These are phyloP conservation scores for Cytospora piceae DNA, from an alignment of 2,329 filamentous ascomycete genomes.

Conservation along the genomic window DNA sequence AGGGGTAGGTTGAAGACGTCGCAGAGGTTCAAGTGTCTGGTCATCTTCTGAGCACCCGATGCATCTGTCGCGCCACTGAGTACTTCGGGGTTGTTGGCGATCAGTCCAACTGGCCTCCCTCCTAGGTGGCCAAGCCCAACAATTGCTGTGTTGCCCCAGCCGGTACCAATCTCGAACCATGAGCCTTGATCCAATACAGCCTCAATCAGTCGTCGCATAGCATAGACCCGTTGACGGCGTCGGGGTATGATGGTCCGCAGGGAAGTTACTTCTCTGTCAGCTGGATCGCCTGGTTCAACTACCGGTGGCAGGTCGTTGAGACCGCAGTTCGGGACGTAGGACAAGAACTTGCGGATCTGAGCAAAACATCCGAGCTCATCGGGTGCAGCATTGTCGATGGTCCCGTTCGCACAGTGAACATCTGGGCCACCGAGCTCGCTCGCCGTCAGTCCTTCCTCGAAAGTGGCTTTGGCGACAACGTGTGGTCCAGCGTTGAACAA, in stretches of 20 bases:
- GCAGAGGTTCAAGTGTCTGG: slow-evolving; percentile 63
- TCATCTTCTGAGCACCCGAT: slow-evolving; percentile 63
- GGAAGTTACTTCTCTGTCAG: slow-evolving; percentile 50
- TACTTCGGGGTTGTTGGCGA: slow-evolving; percentile 64
- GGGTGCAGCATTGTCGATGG: slow-evolving; percentile 65
- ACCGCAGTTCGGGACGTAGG: slow-evolving; percentile 62
- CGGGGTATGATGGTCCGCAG: slow-evolving; percentile 62
- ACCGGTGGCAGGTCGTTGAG: slow-evolving; percentile 55
- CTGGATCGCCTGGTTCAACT: slow-evolving; percentile 50
- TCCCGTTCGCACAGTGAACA: slow-evolving; percentile 68
- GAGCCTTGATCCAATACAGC: slow-evolving; percentile 58
- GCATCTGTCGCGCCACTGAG: slow-evolving; percentile 65
- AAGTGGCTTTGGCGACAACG: slow-evolving; percentile 65
- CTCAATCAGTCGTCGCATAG: slow-evolving; percentile 59
- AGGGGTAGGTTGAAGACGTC: slow-evolving; percentile 69
- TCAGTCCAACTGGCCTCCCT: slow-evolving; percentile 61
- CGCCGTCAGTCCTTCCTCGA: slow-evolving; percentile 64
- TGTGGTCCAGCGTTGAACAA: slow-evolving; percentile 68
- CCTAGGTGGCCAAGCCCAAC: slow-evolving; percentile 61
- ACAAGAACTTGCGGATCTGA: slow-evolving; percentile 60
- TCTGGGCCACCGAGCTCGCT: slow-evolving; percentile 62
- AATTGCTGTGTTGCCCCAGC: slow-evolving; percentile 67
- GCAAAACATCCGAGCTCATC: slow-evolving; percentile 65
- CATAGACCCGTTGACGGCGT: slow-evolving; percentile 62
- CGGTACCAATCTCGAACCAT: slow-evolving; percentile 66